Evolutionary conservation across 2,329 filamentous ascomycete genomes (phyloP).

Genomic region (Rosellinia necatrix): DNA sequence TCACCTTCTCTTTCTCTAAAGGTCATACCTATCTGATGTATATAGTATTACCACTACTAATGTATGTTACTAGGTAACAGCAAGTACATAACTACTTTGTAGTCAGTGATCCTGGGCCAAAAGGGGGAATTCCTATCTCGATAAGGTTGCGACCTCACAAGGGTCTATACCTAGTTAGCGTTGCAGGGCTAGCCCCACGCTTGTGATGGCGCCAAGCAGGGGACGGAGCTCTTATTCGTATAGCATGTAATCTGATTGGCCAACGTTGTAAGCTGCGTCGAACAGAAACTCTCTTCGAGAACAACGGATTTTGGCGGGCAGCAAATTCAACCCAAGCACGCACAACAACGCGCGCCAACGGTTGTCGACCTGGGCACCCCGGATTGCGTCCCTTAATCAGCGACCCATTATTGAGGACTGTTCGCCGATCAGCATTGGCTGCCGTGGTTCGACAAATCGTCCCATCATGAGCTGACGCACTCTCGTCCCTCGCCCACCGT

Average conservation of each 20-base stretch:
- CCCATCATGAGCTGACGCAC: constrained; percentile 40
- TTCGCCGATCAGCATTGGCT: not conserved
- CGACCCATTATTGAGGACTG: constrained; percentile 15
- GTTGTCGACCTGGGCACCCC: constrained; percentile 15
- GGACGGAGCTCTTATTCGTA: constrained; percentile 30
- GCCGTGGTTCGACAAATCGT: constrained; percentile 36
- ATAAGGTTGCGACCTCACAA: too few species aligned
- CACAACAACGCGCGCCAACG: not conserved
- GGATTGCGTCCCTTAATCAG: constrained; percentile 7
- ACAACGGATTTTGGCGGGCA: not conserved
- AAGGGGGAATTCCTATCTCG: not conserved
- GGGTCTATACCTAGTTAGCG: not conserved
- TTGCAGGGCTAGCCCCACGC: not conserved
- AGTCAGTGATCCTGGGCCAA: too few species aligned
- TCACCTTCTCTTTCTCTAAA: too few species aligned
- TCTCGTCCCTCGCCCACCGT: not conserved
- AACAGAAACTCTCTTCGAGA: not conserved
- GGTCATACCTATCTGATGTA: too few species aligned
- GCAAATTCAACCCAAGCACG: too few species aligned
- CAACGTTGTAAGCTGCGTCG: not conserved
- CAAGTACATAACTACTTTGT: too few species aligned
- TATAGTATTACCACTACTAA: too few species aligned
- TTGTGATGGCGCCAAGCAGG: too few species aligned
- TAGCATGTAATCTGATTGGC: constrained; percentile 18
- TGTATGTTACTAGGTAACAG: too few species aligned